Percentiles rank a stretch among this genome's conserved stretches.
phyloP scores from a whole-genome alignment of 2,329 filamentous ascomycete species.

The Dothideomycetidae sp. region DNA sequence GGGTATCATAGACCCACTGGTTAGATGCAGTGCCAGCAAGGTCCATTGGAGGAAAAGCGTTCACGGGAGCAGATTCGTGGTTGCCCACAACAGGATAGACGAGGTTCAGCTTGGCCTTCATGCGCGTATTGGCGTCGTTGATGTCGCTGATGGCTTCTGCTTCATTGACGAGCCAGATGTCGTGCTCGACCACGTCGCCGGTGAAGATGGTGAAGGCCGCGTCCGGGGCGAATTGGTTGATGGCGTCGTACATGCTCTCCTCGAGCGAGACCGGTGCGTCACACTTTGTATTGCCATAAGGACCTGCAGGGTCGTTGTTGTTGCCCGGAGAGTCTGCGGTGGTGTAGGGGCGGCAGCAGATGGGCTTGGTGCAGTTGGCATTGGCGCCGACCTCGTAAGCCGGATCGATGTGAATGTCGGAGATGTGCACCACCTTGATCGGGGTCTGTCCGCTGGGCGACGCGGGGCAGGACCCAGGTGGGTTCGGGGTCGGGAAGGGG shows the following conservation, averaged over 20 bases:
- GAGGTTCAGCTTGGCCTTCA: constrained; percentile 27
- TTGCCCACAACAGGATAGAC: constrained; percentile 44
- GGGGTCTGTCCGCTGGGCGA: constrained; percentile 35
- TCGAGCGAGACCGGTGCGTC: constrained; percentile 39
- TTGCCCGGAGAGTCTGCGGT: constrained; percentile 34
- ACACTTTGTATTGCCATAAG: constrained; percentile 40
- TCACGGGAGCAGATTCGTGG: constrained; percentile 34
- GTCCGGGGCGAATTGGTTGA: constrained; percentile 27
- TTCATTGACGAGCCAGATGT: constrained; percentile 26
- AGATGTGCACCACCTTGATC: constrained; percentile 44
- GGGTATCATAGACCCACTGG: constrained; percentile 40
- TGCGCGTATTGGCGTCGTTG: constrained; percentile 33
- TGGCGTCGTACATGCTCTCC: constrained; percentile 36
- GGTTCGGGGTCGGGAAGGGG: constrained; percentile 30
- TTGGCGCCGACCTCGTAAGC: constrained; percentile 40
- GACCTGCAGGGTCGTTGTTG: constrained; percentile 36
- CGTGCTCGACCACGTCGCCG: constrained; percentile 43
- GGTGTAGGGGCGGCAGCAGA: constrained; percentile 44
- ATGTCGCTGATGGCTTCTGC: constrained; percentile 25
- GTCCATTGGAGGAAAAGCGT: constrained; percentile 17
- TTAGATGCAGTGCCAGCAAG: constrained; percentile 25
- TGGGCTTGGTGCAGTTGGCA: constrained; percentile 42
- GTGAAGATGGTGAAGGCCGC: constrained; percentile 45
- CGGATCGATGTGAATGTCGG: constrained; percentile 45
- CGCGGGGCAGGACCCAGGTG: constrained; percentile 23